Conservation (phyloP, 129 eudicot genomes). For the Kitagawia praeruptora region DNA sequence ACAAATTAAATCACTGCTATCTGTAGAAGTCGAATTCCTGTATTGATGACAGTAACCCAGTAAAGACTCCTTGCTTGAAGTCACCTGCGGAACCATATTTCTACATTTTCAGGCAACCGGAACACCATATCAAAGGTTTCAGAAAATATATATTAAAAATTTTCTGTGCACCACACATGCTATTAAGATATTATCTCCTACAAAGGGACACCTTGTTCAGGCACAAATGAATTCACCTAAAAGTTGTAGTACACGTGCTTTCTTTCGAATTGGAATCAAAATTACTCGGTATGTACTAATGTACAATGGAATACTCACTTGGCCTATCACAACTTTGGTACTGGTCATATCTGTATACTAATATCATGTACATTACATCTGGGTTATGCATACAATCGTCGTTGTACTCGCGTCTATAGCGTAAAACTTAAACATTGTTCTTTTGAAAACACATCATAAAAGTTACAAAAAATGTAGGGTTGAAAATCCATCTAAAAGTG, state of each 20-base stretch:
- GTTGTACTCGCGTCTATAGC: background rate
- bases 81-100: slow-evolving; percentile 36
- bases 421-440: background rate
- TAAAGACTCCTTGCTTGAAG: slow-evolving; percentile 48
- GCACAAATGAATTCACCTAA: background rate
- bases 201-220: background rate
- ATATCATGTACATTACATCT: background rate
- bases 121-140: background rate
- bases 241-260: background rate
- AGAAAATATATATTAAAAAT: background rate
- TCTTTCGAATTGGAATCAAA: background rate
- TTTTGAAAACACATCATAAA: background rate
- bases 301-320: background rate
- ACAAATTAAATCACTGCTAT: slow-evolving; percentile 21
- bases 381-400: background rate
- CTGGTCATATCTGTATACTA: background rate
- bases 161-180: background rate
- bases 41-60: slow-evolving; percentile 47
- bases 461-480: no score
- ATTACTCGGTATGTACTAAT: background rate
- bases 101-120: background rate
- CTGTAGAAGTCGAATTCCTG: slow-evolving; percentile 31
- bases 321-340: background rate
- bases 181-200: background rate
- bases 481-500: no score